Base-by-base conservation (phyloP, 495 filamentous ascomycete species). In the Aspergillus egyptiacus region DNA sequence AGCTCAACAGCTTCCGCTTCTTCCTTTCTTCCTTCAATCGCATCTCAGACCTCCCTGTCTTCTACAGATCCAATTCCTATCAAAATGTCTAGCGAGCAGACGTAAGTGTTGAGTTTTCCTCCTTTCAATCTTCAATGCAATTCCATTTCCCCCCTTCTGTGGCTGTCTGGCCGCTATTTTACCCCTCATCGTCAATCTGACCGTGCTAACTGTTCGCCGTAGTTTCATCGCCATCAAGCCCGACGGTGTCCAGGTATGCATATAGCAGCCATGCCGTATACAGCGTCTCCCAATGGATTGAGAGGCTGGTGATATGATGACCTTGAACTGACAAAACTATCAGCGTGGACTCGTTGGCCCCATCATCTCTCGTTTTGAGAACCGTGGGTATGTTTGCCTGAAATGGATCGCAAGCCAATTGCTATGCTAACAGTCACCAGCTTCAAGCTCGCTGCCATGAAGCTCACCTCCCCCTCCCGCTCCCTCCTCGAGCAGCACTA, bases 211-310 rank as follows among this genome's bases (percentile, higher is more conserved):
- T 47, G 51, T 52, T 58, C 42, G 61, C 49, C 54, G 53, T 61
- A 96, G 90, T 73, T 96, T 96, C 85, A 95, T 96, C 80, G 91
- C 91, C 64, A 85, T 96, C 82, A 96, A 96, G 87, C 91, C 91
- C 64, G 91, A 96, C 75, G 93, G 93, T 72, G 93, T 98, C 78
- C 93, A 96, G 83, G 90, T 95, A 84, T 58, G 78, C 55, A 46
- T 46, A 31, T 47, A 44, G 31, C 31, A 35, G 23, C 18, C 13
- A 36, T 23, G 15, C 11, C 18, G 20, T 13, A 39, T 22, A 33
- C 33, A 24, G 31, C 18, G 14, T 39, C 10, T 15, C 1, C 39
- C n/a, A 11, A 33, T 46, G 22, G 46, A 45, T 50, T 24, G n/a
- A 36, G 48, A 38, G 34, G 18, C 50, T 41, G 45, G 53, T 18